These are phyloP conservation scores for Alternaria rosae DNA, from an alignment of 2,329 filamentous ascomycete species.

Conservation along the genomic window DNA sequence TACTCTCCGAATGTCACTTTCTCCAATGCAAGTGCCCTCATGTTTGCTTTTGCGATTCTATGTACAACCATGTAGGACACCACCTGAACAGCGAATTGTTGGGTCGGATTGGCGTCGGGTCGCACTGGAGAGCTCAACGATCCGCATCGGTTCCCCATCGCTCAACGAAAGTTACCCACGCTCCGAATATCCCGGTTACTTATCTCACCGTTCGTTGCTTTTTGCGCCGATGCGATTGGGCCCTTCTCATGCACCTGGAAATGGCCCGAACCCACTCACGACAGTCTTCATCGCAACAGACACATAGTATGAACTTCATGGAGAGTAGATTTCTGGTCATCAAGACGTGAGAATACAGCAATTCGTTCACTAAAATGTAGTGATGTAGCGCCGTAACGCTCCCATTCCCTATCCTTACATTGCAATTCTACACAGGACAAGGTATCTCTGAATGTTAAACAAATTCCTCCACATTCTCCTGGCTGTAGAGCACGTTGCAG, in stretches of 20 bases:
- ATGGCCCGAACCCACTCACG: conserved; percentile 5
- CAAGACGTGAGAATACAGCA: conserved; percentile 37
- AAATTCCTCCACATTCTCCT: conserved; percentile 24
- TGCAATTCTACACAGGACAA: conserved; percentile 48
- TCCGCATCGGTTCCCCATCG: conserved; percentile 29
- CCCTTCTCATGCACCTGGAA: neutral
- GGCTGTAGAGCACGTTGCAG: conserved; percentile 8
- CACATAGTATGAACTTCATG: neutral
- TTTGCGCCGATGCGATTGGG: conserved; percentile 6
- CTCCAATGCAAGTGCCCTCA: neutral
- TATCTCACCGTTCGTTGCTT: conserved; percentile 10
- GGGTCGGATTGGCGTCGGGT: conserved; percentile 10
- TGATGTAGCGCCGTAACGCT: conserved; percentile 41
- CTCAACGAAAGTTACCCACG: conserved; percentile 17
- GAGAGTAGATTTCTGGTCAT: conserved; percentile 17
- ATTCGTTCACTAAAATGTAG: conserved; percentile 36
- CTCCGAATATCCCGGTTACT: conserved; percentile 13
- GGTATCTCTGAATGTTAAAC: conserved; percentile 35
- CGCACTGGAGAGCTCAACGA: conserved; percentile 18
- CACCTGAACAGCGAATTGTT: neutral
- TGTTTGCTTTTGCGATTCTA: neutral
- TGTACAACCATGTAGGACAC: neutral
- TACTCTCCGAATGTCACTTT: neutral
- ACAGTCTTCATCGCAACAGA: neutral
- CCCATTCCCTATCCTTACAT: conserved; percentile 42